Base-by-base conservation (phyloP, 2,329 filamentous ascomycete genomes). In the Claviceps pusilla region DNA sequence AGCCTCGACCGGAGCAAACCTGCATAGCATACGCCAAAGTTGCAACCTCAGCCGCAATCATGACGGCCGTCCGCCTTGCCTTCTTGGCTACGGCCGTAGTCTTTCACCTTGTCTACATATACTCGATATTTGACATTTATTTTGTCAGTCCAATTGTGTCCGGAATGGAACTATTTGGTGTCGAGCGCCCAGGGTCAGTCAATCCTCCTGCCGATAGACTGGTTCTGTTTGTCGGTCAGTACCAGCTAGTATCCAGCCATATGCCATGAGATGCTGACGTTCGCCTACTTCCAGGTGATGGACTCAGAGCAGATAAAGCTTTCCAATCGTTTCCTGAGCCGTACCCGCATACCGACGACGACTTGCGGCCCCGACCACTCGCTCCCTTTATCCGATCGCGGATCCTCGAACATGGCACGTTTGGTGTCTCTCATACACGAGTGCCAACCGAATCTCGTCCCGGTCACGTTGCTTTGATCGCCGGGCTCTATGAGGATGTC, bases 71-170 rank as follows among this genome's bases (percentile, higher is more conserved):
- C 61, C 88, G 90, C 66, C 80, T 87, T 65, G 84, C 84, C 66
- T 97, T 98, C 68, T 72, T 97, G 69, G 83, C 85, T 66, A 80
- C 95, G 66, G 93, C 93, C 62, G 79, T 96, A 66, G 73, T 91
- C 57, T 98, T 98, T 68, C 94, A 98, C 71, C 69, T 97, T 53
- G 80, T 95, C 59, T 98, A 98, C 69, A 85, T 95, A 55, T 87
- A 85, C 66, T 95, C 89, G 57, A 97, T 97, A 64, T 98, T 98
- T 72, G 90, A 96, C 69, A 93, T 97, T 59, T 97, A 98, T 72
- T 98, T 98, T 66, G 89, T 96, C 66, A 96, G 89, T 67, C 93
- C 93, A 28, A 93, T 98, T 62, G 93, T 97, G 54, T 87, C 85
- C 73, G 93, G 93, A 65, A 98, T 98, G 93, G 82, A 79, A 64